Percentiles rank a stretch among this genome's conserved stretches.
phyloP scores from a whole-genome alignment of 495 filamentous ascomycete genomes.

The Penicillium silybi region DNA sequence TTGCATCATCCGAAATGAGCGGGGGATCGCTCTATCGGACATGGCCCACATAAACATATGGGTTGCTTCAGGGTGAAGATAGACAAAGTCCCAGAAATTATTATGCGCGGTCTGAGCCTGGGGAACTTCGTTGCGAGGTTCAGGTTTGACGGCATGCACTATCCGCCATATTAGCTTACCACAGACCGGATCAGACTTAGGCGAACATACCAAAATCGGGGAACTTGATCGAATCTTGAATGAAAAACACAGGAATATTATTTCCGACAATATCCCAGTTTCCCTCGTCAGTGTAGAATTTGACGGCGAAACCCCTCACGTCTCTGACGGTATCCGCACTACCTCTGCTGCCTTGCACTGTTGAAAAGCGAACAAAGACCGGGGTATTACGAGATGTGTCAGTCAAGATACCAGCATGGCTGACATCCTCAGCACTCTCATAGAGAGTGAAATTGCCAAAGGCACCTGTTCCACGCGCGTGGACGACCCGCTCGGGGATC shows the following conservation, averaged over 20 bases:
- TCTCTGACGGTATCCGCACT: constrained; percentile 78
- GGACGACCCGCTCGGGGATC: constrained; percentile 85
- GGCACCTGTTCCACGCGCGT: constrained; percentile 78
- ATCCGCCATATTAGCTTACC: not conserved
- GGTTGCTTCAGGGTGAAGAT: constrained; percentile 63
- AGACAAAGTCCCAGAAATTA: constrained; percentile 57
- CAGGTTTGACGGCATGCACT: constrained; percentile 73
- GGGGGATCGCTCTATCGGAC: constrained; percentile 75
- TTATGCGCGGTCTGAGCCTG: constrained; percentile 60
- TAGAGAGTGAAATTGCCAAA: constrained; percentile 78
- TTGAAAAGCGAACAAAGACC: constrained; percentile 77
- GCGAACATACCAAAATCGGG: constrained; percentile 50
- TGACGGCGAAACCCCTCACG: constrained; percentile 76
- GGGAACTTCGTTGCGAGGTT: constrained; percentile 74
- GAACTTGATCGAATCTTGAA: constrained; percentile 71
- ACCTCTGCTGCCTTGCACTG: constrained; percentile 71
- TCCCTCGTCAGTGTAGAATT: constrained; percentile 59
- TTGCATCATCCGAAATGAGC: constrained; percentile 84
- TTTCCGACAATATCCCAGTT: constrained; percentile 74
- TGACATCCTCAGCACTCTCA: constrained; percentile 66
- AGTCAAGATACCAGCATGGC: constrained; percentile 67
- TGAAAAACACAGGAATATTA: constrained; percentile 72
- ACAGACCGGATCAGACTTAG: not conserved
- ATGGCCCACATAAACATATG: constrained; percentile 68
- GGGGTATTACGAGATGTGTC: constrained; percentile 78